Evolutionary conservation across 2,329 filamentous ascomycete genomes (phyloP), one percentile per base, ranked within the genome.

Genomic region (Phialocephala sp.): DNA sequence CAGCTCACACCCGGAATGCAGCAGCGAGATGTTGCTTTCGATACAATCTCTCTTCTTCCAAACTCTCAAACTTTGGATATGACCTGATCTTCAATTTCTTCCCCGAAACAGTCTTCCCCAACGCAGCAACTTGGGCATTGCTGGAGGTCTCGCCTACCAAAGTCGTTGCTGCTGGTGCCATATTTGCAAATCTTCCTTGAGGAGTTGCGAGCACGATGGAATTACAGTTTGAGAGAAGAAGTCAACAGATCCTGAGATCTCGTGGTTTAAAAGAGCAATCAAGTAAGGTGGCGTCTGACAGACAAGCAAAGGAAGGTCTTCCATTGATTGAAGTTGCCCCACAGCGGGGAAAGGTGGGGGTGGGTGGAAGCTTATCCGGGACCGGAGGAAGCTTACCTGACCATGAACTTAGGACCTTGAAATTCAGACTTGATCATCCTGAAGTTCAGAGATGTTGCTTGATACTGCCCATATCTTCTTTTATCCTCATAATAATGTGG

Each of bases 71-170:
- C 54, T 68, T 70, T 4, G 72, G 73, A 70, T 84, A 84, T 39
- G 78, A 76, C 32, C 82, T 76, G 27, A 84, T 80, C 67, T 79
- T 81, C 39, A 84, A 75, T 11, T 77, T 76, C 67, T 79, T 79
- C 22, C 82, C 83, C 1, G 76, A 78, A 11, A 76, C 78, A 0
- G 81, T 83, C 67, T 77, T 79, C 4, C 82, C 83, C 57, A 83
- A 76, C 4, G 82, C 80, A 36, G 79, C 79, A 4, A 82, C 78
- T 1, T 73, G 75, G 45, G 76, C 77, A 71, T 83, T 84, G 36
- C 75, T 75, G 15, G 70, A 73, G 15, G 76, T 75, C 58, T 82
- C 79, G 11, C 70, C 68, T 52, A 69, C 68, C 27, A 77, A 72
- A 8, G 75, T 75, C 27, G 76, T 78, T 59, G 78, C 78, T 39